Base-by-base conservation (phyloP, 2,329 filamentous ascomycete species). In the Diplodia corticola region DNA sequence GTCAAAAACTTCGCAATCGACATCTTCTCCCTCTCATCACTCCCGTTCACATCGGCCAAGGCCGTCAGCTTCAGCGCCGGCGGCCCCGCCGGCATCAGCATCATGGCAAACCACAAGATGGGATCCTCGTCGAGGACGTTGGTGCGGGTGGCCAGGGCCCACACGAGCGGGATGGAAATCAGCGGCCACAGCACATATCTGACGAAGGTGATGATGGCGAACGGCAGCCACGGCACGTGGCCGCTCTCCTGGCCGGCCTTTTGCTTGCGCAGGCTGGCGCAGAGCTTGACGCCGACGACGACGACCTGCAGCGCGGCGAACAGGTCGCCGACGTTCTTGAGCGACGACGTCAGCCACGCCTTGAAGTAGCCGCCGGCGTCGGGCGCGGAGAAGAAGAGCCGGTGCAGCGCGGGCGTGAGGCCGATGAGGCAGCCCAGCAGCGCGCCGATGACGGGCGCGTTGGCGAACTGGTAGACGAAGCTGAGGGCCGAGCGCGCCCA, bases 261-360 rank as follows among this genome's bases (percentile, higher is more conserved):
- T 72, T 82, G 80, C 67, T 78, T 78, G 66, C 80, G 73, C 69
- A 86, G 78, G 17, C 84, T 82, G 24, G 82, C 82, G 65, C 84
- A 86, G 1, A 91, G 80, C 69, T 88, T 88, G n/a, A 89, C 85
- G 1, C 89, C 88, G 0, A 89, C 87, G 0, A 90, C 82, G 17
- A 91, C 83, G 17, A 90, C 85, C 33, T 89, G 89, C 28, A 89
- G 76, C 0, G 86, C 83, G 0, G 88, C 86, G 72, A 91, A 91
- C 0, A 91, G 79, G 0, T 82, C 80, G 3, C 88, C 88, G 24
- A 90, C 80, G 65, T 87, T 89, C 69, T 86, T 82, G 22, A 90
- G 76, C 0, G 85, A 84, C 0, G 82, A 80, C 0, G 88, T 90
- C 46, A 91, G 77, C 88, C 88, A 91, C 0, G 88, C 88, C 22